Evolutionary conservation across 2,329 filamentous ascomycete species (phyloP).

Genomic region (Fusarium coffeatum): DNA sequence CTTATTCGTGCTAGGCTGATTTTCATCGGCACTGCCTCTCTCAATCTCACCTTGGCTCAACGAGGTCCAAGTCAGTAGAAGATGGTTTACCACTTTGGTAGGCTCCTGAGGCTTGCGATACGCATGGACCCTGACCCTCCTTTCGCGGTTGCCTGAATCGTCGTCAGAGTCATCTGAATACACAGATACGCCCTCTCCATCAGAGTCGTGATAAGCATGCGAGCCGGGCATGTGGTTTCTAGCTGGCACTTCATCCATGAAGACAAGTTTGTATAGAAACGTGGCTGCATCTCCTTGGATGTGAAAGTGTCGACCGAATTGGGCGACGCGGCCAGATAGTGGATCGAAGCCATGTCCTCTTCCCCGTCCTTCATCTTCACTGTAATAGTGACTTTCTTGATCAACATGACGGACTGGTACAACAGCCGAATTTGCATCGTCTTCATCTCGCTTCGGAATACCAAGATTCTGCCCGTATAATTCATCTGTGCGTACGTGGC

Average conservation of each 20-base stretch:
- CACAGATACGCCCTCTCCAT: not conserved
- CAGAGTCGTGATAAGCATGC: not conserved
- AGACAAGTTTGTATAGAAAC: slow-evolving; percentile 27
- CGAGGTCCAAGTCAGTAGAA: slow-evolving; percentile 25
- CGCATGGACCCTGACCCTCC: not conserved
- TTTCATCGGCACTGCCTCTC: not conserved
- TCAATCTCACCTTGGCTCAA: slow-evolving; percentile 22
- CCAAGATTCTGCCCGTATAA: not conserved
- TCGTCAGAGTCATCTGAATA: not conserved
- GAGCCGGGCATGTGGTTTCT: too few relatives aligned
- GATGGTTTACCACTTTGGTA: slow-evolving; percentile 8
- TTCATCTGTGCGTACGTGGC: slow-evolving; percentile 14
- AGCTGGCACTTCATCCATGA: not conserved
- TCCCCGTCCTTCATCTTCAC: not conserved
- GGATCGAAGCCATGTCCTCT: not conserved
- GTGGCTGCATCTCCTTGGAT: slow-evolving; percentile 27
- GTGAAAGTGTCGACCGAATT: slow-evolving; percentile 24
- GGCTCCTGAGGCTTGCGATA: slow-evolving; percentile 1
- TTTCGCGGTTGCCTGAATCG: not conserved
- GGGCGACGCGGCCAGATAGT: not conserved
- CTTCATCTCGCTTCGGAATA: not conserved
- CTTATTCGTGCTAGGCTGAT: not conserved
- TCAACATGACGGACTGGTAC: not conserved
- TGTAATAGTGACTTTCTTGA: rapidly evolving
- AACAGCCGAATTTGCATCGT: not conserved